Evolutionary conservation across 2,329 filamentous ascomycete genomes (phyloP).

Genomic region (Neurospora sp.): DNA sequence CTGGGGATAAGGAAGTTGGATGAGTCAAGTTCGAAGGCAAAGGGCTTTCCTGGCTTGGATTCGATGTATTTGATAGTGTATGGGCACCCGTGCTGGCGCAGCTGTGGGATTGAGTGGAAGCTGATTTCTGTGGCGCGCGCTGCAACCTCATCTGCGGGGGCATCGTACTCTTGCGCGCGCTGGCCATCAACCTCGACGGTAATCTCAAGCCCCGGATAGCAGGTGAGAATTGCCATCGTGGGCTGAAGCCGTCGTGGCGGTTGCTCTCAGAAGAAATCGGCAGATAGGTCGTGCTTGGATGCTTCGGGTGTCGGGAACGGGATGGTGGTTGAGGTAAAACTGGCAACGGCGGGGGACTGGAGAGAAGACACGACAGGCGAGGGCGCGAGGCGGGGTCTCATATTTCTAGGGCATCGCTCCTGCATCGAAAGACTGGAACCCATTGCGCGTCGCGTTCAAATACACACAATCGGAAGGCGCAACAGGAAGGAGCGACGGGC

Average conservation of each 20-base stretch:
- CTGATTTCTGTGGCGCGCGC: background rate
- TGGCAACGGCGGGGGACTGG: background rate
- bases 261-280: background rate
- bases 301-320: background rate
- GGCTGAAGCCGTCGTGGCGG: background rate
- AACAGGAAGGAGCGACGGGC: background rate
- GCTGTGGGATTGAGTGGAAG: background rate
- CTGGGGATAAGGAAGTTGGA: background rate
- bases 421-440: background rate
- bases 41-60: slow-evolving; percentile 1
- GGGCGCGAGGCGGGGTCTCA: background rate
- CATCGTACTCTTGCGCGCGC: slow-evolving; percentile 5
- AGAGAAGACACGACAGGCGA: background rate
- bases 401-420: background rate
- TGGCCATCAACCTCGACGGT: slow-evolving; percentile 1
- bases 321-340: background rate
- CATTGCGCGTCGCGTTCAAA: background rate
- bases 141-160: background rate
- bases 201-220: slow-evolving; percentile 3
- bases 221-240: slow-evolving; percentile 2
- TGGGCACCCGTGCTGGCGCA: background rate
- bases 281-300: background rate
- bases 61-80: slow-evolving; percentile 8
- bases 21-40: background rate
- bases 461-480: background rate